Evolutionary conservation across 2,329 filamentous ascomycete species (phyloP).

Genomic region (Aspergillus pseudotamarii): DNA sequence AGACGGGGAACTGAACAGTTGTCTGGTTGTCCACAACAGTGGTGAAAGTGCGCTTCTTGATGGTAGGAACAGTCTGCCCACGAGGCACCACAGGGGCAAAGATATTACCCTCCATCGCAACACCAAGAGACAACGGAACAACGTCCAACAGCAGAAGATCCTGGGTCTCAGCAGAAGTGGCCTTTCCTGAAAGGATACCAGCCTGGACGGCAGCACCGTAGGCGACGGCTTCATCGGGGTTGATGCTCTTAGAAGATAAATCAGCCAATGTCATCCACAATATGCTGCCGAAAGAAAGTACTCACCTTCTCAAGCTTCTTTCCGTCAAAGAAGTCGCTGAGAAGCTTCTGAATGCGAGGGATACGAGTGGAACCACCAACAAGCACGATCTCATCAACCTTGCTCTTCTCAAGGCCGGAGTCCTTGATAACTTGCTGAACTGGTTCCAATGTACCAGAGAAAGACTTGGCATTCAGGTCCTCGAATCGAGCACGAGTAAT

Average conservation of each 20-base stretch:
- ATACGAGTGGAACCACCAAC: slow-evolving; percentile 99
- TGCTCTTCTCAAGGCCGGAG: slow-evolving; percentile 80
- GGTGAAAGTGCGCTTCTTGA: slow-evolving; percentile 90
- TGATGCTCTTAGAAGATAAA: slow-evolving; percentile 69
- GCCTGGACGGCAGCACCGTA: slow-evolving; percentile 99
- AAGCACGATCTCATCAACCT: slow-evolving; percentile 97
- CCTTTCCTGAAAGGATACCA: slow-evolving; percentile 98
- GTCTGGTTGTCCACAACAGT: slow-evolving; percentile 69
- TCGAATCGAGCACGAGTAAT: slow-evolving; percentile 99
- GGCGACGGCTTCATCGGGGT: slow-evolving; percentile 98
- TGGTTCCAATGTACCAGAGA: slow-evolving; percentile 89
- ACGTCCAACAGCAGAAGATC: slow-evolving; percentile 97
- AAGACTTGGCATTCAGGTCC: slow-evolving; percentile 95
- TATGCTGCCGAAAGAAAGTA: background rate
- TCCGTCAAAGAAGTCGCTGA: slow-evolving; percentile 98
- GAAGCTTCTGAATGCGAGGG: slow-evolving; percentile 96
- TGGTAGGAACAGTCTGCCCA: slow-evolving; percentile 72
- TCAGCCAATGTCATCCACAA: background rate
- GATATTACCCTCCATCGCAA: slow-evolving; percentile 99
- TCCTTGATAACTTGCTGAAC: slow-evolving; percentile 98
- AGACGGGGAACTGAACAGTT: slow-evolving; percentile 89
- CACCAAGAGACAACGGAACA: slow-evolving; percentile 92
- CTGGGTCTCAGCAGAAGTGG: slow-evolving; percentile 88
- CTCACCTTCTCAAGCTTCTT: slow-evolving; percentile 96
- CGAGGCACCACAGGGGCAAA: slow-evolving; percentile 90